Evolutionary conservation across 441 rosid genomes (phyloP).

Genomic region (Gossypium davidsonii): DNA sequence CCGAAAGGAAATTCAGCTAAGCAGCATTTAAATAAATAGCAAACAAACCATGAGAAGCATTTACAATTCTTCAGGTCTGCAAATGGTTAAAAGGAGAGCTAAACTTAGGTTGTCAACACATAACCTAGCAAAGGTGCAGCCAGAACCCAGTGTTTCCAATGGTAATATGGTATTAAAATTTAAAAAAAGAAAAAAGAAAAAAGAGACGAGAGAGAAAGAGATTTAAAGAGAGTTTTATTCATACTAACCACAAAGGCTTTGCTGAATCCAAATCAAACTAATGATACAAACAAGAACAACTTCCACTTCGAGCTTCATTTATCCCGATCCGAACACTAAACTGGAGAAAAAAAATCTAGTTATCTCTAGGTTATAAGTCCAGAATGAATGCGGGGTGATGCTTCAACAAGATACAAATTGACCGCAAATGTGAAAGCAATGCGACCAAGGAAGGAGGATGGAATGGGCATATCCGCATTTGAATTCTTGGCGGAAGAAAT

Average conservation of each 20-base stretch:
- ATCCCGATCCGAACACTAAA: slow-evolving; percentile 26
- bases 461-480: too few relatives aligned
- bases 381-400: not conserved
- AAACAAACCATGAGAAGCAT: not conserved
- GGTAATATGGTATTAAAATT: not conserved
- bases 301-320: slow-evolving; percentile 52
- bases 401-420: not conserved
- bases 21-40: not conserved
- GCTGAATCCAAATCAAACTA: slow-evolving; percentile 45
- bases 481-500: not conserved
- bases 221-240: not conserved
- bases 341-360: slow-evolving; percentile 13
- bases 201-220: not conserved
- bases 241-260: slow-evolving; percentile 59
- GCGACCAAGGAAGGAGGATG: not conserved
- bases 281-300: slow-evolving; percentile 35
- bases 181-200: too few relatives aligned
- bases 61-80: not conserved
- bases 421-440: not conserved
- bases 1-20: slow-evolving; percentile 7
- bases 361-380: slow-evolving; percentile 1
- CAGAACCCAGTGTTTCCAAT: not conserved
- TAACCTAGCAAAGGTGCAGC: not conserved
- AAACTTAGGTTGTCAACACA: not conserved
- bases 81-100: not conserved